Conservation (phyloP, 176 grass and related monocot genomes). For the Aegilops sharonensis region DNA sequence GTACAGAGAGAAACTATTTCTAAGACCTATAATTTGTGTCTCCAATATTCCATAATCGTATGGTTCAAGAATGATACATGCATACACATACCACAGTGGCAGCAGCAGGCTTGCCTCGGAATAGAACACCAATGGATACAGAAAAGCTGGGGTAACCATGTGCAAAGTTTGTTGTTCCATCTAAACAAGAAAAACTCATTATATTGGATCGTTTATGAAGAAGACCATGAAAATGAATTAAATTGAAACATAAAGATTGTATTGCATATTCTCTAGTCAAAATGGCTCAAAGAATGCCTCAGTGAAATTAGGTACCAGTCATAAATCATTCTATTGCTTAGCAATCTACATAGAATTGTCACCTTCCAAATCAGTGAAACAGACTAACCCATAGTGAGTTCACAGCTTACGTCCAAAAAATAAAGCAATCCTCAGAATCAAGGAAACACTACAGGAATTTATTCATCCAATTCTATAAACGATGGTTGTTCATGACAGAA, state of each 20-base stretch:
- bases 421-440: not conserved
- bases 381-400: not conserved
- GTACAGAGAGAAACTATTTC: slow-evolving; percentile 21
- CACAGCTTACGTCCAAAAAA: not conserved
- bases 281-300: not conserved
- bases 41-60: slow-evolving; percentile 1
- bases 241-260: not conserved
- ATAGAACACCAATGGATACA: slow-evolving; percentile 91
- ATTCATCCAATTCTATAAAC: not conserved
- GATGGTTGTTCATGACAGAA: not conserved
- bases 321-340: not conserved
- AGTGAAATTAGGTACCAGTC: not conserved
- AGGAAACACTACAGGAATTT: not conserved
- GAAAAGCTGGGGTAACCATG: slow-evolving; percentile 98
- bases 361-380: slow-evolving; percentile 17
- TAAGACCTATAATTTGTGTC: not conserved
- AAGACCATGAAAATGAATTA: not conserved
- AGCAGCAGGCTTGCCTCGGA: slow-evolving; percentile 87
- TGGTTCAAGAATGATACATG: slow-evolving; percentile 15
- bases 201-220: slow-evolving; percentile 11
- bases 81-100: slow-evolving; percentile 79
- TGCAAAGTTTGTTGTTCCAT: slow-evolving; percentile 99
- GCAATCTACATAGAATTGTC: not conserved
- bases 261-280: not conserved
- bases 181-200: slow-evolving; percentile 41